Base-by-base conservation (phyloP, 2,329 filamentous ascomycete genomes). In the Leptosphaerulina australis region DNA sequence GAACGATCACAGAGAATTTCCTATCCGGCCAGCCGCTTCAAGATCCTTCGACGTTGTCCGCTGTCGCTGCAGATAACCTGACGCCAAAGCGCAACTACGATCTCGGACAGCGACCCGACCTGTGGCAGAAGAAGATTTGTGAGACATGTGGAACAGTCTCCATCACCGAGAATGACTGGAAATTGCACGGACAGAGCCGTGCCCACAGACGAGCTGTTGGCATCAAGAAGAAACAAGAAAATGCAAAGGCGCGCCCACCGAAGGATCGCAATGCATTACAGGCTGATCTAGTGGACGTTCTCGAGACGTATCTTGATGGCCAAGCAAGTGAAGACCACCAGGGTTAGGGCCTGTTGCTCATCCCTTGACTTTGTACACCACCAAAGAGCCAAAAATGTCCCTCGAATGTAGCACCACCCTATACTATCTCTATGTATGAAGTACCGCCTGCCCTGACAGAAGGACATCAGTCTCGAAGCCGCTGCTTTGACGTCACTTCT, bases 61-160 rank as follows among this genome's bases (percentile, higher is more conserved):
- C 75, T 1, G 69, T 79, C 30, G 85, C 86, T 18, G 76, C 72
- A 15, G 77, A 83, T n/a, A 78, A 84, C 50, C 76, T 88, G 9
- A 77, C 76, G 3, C 79, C 81, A 0, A 83, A 85, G 55, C 81
- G 77, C 34, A 75, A 76, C 5, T 77, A 80, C 34, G 75, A 79
- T 57, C 44, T 77, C 17, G 60, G 72, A 11, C 65, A 77, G 40
- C 64, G 74, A 24, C 68, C 72, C 6, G 77, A 79, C 49, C 64
- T 76, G 2, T 81, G 78, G 70, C 66, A 76, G 20, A 77, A 78
- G 53, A 78, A 81, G 59, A 82, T 80, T 14, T 99, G 94, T 64
- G 85, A 90, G 2, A 59, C 85, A 0, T 99, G 94, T 66, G 76
- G 77, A 12, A 81, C 79, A 38, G 80, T 79, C 1, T 75, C 81